Evolutionary conservation across 2,329 filamentous ascomycete species (phyloP), one percentile per base, ranked within the genome.

Genomic region (Microsporum ferrugineum): DNA sequence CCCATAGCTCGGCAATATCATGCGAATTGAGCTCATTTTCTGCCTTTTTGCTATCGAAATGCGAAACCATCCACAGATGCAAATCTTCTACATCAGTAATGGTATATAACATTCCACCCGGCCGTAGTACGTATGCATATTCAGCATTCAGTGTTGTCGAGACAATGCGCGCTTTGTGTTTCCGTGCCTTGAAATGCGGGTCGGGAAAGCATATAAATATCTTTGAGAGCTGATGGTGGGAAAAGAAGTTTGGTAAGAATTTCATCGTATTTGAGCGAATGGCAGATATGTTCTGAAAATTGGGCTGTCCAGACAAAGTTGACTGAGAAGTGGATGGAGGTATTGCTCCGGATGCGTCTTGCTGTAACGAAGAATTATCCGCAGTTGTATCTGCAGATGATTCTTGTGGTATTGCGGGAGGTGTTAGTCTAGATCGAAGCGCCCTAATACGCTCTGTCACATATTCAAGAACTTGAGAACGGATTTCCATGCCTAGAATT

Each of bases 141-240:
- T 99, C 94, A 0, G 91, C 89, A 69, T 89, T 91, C 59, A 99
- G 78, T 12, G 90, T 91, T 49, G 88, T 82, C 27, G 89, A 94
- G 2, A 99, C 89, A 68, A 99, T 99, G 43, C 94, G 82, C 43
- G 91, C 91, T 76, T 99, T 99, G 79, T 97, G 94, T 75, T 99
- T 99, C 65, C 92, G 84, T 10, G 89, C 85, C 76, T 99, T 99
- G 80, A 99, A 99, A 75, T 99, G 94, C 62, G 94, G 94, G 70
- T 99, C 94, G 0, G 94, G 94, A 72, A 99, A 99, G 78, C 94
- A 99, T 68, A 99, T 88, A 74, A 99, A 99, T 71, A 97, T 89
- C 71, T 95, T 95, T 65, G 82, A 83, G 12, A 99, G 83, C 72
- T 96, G 91, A 12, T 77, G 80, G 69, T 86, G 88, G 60, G 76